These are phyloP conservation scores for Fusarium buxicola DNA, from an alignment of 2,329 filamentous ascomycete genomes.

Conservation along the genomic window DNA sequence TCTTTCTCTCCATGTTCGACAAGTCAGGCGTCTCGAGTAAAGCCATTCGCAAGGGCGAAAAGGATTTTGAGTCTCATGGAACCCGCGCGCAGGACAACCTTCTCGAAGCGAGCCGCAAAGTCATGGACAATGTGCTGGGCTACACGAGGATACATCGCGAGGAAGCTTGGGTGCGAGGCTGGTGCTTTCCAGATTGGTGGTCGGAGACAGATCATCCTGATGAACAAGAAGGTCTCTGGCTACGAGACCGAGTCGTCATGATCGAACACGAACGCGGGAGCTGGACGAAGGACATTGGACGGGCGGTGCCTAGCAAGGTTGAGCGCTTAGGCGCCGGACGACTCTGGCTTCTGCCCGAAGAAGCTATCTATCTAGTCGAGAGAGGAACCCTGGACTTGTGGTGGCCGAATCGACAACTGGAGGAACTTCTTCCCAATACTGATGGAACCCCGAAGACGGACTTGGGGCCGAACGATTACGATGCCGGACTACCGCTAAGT, in stretches of 20 bases:
- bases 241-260: conserved; percentile 68
- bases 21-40: conserved; percentile 65
- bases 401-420: conserved; percentile 74
- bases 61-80: conserved; percentile 95
- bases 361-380: conserved; percentile 90
- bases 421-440: conserved; percentile 58
- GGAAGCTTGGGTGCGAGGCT: conserved; percentile 74
- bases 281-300: conserved; percentile 82
- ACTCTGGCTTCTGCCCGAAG: conserved; percentile 90
- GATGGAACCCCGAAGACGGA: conserved; percentile 40
- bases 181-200: conserved; percentile 77
- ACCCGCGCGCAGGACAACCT: conserved; percentile 83
- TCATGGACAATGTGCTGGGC: conserved; percentile 88
- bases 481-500: conserved; percentile 83
- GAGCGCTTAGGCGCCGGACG: conserved; percentile 68
- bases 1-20: conserved; percentile 67
- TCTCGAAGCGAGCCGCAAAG: conserved; percentile 83
- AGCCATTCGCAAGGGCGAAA: conserved; percentile 90
- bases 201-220: conserved; percentile 35
- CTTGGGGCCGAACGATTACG: conserved; percentile 58
- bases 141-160: conserved; percentile 80
- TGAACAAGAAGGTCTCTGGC: conserved; percentile 46
- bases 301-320: conserved; percentile 66
- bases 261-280: conserved; percentile 78
- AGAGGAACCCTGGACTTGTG: conserved; percentile 87